Base-by-base conservation (phyloP, 148 eudicot species). In the Polygonum aviculare region DNA sequence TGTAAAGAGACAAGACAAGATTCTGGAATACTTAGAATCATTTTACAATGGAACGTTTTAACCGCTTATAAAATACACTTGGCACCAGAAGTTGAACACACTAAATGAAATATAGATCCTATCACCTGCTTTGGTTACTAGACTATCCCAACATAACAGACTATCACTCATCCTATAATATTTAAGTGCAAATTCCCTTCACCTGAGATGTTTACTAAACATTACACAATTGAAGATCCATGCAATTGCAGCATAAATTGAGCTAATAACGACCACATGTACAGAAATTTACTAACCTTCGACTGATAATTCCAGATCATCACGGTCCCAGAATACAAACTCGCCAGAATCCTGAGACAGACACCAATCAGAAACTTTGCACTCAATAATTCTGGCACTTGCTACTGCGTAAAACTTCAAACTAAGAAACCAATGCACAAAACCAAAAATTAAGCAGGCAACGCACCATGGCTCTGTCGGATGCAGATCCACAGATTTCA, bases 401-500 rank as follows among this genome's bases (percentile, higher is more conserved):
- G 11, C 18, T 55, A 54, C 0, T 31, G 40, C 1, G 26, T 7
- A 26, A 26, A 31, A 35, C 0, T 8, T 31, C 35, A 51, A 40
- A 40, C 19, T 70, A 73, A 36, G 36, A 75, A 31, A 48, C 39
- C 44, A 69, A 41, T 9, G 5, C 11, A 4, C 16, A 69, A 21
- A 52, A 12, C 15, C 18, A 12, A 4, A 33, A n/a, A 57, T 7
- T 2, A 33, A 57, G 63, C 12, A 57, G 10, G 39, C 8, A 36
- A 38, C 33, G 63, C 83, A 90, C 97, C 94, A 90, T 86, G 94
- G 94, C 76, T 92, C 85, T 1, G 85, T 79, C 0, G 97, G 94
- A 78, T 92, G 97, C 48, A 88, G 80, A 84, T 92, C 94, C 63
- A 92, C 88, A 2, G 90, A 92, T 69, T 92, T 92, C 8, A 92